Conservation (phyloP, 495 filamentous ascomycete species). For the Hypoxylon intermedium region DNA sequence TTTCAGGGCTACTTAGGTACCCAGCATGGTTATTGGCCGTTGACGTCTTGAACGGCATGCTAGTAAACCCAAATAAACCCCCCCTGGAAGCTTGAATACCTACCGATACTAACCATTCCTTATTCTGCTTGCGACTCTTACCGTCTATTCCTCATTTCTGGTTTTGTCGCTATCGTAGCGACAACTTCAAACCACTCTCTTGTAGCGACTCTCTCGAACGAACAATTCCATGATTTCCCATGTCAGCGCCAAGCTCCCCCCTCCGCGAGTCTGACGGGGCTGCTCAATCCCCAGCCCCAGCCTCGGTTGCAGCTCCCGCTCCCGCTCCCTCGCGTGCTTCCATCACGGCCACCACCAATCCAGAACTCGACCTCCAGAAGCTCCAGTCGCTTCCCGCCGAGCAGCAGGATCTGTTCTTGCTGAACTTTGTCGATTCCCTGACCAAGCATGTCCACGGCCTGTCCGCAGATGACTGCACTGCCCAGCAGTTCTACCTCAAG, state of each 20-base stretch:
- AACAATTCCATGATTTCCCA: conserved; percentile 32
- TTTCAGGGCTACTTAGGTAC: too few species aligned
- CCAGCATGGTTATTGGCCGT: too few species aligned
- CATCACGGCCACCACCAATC: conserved; percentile 48
- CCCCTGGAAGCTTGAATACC: too few species aligned
- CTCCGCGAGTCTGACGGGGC: conserved; percentile 35
- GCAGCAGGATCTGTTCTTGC: conserved; percentile 92
- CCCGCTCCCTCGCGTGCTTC: conserved; percentile 37
- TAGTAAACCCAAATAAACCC: too few species aligned
- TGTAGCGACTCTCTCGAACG: too few species aligned
- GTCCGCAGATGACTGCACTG: conserved; percentile 76
- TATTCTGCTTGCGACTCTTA: too few species aligned
- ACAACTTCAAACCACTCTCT: too few species aligned
- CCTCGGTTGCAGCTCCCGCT: conserved; percentile 31
- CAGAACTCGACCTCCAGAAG: conserved; percentile 84
- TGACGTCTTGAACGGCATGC: too few species aligned
- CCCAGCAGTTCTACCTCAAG: conserved; percentile 87
- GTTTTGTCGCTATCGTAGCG: background rate
- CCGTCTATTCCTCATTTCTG: too few species aligned
- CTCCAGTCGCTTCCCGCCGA: conserved; percentile 89
- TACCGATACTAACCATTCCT: too few species aligned
- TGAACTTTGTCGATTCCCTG: conserved; percentile 86
- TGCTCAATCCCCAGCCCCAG: conserved; percentile 37
- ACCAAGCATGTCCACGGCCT: conserved; percentile 79
- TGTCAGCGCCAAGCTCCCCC: conserved; percentile 36